phyloP scores from a whole-genome alignment of 257 asterid genomes.

The Solanum phureja region DNA sequence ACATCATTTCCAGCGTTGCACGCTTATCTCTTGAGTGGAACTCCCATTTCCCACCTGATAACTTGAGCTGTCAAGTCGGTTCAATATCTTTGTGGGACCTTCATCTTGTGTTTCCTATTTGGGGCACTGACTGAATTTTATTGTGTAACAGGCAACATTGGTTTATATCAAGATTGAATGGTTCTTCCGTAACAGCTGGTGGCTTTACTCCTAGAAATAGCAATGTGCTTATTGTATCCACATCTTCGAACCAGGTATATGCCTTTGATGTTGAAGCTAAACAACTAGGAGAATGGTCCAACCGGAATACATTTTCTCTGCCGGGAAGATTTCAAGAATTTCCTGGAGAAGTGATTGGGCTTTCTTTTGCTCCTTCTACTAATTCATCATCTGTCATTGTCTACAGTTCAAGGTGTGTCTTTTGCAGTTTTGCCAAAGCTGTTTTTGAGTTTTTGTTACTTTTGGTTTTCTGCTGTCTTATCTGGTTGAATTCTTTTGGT shows the following conservation, averaged over 20 bases:
- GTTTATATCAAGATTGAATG: constrained; percentile 88
- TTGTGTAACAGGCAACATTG: constrained; percentile 76
- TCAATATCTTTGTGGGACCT: neutral
- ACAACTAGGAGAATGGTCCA: constrained; percentile 91
- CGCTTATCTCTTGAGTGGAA: neutral
- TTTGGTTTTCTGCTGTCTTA: neutral
- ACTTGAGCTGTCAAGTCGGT: neutral
- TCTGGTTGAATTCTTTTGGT: neutral
- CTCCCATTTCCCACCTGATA: neutral
- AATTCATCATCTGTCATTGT: constrained; percentile 65
- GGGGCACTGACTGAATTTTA: neutral
- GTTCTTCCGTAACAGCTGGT: constrained; percentile 89
- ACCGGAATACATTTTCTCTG: constrained; percentile 52
- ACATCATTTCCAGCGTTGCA: neutral
- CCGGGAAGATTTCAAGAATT: constrained; percentile 89
- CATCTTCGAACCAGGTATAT: constrained; percentile 87
- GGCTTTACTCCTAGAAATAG: constrained; percentile 74
- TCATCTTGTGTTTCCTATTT: neutral
- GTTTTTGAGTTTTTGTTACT: neutral
- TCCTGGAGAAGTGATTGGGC: constrained; percentile 98
- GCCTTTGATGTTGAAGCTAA: constrained; percentile 96
- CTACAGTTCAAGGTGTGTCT: constrained; percentile 81
- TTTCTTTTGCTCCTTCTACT: constrained; percentile 72
- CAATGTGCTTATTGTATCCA: constrained; percentile 67
- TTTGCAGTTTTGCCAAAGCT: neutral